Evolutionary conservation across 805 yeast genomes (phyloP).

Genomic region (Nakazawaea ambrosiae): DNA sequence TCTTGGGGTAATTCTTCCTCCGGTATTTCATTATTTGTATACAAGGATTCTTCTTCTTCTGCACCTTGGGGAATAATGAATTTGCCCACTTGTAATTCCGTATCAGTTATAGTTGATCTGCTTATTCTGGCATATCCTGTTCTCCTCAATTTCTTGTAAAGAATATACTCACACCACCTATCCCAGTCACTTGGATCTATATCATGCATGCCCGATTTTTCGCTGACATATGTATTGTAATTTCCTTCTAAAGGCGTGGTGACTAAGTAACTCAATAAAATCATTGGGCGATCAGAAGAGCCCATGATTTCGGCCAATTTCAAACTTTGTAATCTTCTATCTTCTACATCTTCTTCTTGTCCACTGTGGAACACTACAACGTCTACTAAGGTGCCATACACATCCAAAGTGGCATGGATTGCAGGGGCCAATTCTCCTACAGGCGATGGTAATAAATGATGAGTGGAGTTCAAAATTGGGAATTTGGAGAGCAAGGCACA

Average conservation of each 20-base stretch:
- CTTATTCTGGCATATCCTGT: slow-evolving; percentile 92
- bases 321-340: slow-evolving; percentile 78
- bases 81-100: slow-evolving; percentile 93
- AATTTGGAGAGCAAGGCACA: slow-evolving; percentile 86
- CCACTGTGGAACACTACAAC: slow-evolving; percentile 97
- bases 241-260: slow-evolving; percentile 85
- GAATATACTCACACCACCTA: slow-evolving; percentile 96
- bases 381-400: slow-evolving; percentile 82
- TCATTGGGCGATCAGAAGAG: slow-evolving; percentile 70
- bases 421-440: slow-evolving; percentile 99
- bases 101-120: slow-evolving; percentile 91
- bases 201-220: slow-evolving; percentile 80
- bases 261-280: slow-evolving; percentile 84
- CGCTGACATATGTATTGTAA: slow-evolving; percentile 86
- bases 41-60: slow-evolving; percentile 19
- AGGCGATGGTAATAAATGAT: slow-evolving; percentile 90
- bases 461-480: slow-evolving; percentile 87
- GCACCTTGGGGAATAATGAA: slow-evolving; percentile 50
- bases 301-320: slow-evolving; percentile 79
- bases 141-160: slow-evolving; percentile 80
- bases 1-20: slow-evolving; percentile 53
- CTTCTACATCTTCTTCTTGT: slow-evolving; percentile 95
- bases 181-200: slow-evolving; percentile 93
- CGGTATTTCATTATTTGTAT: slow-evolving; percentile 39
- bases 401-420: slow-evolving; percentile 89